These are phyloP conservation scores for Dryas drummondii DNA, from an alignment of 306 rosid species.

Conservation along the genomic window DNA sequence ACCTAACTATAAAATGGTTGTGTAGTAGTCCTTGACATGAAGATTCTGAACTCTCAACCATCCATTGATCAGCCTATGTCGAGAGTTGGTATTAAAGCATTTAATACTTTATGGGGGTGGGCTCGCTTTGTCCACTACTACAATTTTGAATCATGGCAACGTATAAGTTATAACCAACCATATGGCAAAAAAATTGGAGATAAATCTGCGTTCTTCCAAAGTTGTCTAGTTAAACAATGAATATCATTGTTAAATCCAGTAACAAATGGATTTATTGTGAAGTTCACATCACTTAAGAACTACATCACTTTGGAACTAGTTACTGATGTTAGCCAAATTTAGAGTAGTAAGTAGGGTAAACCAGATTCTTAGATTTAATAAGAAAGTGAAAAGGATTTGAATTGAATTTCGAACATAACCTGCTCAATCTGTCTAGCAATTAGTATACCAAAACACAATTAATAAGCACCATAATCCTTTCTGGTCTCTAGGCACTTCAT, in stretches of 20 bases:
- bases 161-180: no score
- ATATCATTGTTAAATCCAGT: not conserved
- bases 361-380: not conserved
- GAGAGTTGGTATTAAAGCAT: not conserved
- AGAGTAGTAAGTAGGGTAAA: not conserved
- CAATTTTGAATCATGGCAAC: no score
- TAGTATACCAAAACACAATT: not conserved
- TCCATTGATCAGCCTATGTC: no score
- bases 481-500: not conserved
- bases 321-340: not conserved
- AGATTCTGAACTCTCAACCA: not conserved
- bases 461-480: not conserved
- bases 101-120: not conserved
- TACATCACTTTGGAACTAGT: not conserved
- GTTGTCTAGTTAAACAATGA: no score
- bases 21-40: not conserved
- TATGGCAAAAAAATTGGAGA: not conserved
- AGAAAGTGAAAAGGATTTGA: no score
- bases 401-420: no score
- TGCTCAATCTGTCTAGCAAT: no score
- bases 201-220: no score
- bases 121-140: no score
- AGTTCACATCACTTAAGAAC: not conserved
- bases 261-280: not conserved
- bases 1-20: no score